A percentile compares a stretch with the other conserved stretches of the same genome.
Evolutionary conservation across 306 rosid species (phyloP).

Genomic region (Ochetophila trinervis): DNA sequence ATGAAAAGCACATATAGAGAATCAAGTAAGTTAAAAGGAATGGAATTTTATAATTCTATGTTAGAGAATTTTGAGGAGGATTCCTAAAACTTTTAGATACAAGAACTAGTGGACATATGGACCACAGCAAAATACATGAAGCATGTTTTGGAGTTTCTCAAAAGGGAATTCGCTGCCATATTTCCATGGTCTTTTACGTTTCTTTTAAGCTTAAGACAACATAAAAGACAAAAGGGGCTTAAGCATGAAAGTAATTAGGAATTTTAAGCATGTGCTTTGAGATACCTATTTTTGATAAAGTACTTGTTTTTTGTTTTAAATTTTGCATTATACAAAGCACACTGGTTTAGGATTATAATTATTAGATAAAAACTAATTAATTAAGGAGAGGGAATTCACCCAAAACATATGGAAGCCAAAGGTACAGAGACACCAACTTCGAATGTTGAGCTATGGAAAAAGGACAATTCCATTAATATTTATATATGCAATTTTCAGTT

Average conservation of each 20-base stretch:
- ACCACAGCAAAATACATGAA: conserved; percentile 38
- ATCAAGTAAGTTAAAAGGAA: conserved; percentile 44
- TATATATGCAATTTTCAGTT: conserved; percentile 1
- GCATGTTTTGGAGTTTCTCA: conserved; percentile 44
- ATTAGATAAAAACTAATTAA: conserved; percentile 7
- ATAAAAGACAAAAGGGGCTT: conserved; percentile 31
- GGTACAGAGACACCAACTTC: conserved; percentile 34
- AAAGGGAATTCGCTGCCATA: conserved; percentile 45
- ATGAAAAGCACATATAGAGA: conserved; percentile 45
- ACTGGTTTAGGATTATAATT: conserved; percentile 12
- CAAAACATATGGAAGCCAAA: conserved; percentile 47
- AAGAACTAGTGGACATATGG: conserved; percentile 50
- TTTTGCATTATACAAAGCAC: conserved; percentile 26
- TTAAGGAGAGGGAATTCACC: conserved; percentile 26
- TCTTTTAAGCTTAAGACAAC: conserved; percentile 23
- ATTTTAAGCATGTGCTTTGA: conserved; percentile 48
- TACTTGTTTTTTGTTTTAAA: conserved; percentile 19
- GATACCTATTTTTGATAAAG: conserved; percentile 22
- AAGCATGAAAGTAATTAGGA: conserved; percentile 54
- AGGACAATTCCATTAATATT: conserved; percentile 3
- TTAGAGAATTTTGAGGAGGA: conserved; percentile 54
- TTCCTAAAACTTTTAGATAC: conserved; percentile 52
- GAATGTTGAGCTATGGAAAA: conserved; percentile 42
- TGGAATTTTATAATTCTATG: conserved; percentile 26
- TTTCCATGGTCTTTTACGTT: conserved; percentile 24